phyloP scores from a whole-genome alignment of 441 rosid genomes.

The Eruca vesicaria region DNA sequence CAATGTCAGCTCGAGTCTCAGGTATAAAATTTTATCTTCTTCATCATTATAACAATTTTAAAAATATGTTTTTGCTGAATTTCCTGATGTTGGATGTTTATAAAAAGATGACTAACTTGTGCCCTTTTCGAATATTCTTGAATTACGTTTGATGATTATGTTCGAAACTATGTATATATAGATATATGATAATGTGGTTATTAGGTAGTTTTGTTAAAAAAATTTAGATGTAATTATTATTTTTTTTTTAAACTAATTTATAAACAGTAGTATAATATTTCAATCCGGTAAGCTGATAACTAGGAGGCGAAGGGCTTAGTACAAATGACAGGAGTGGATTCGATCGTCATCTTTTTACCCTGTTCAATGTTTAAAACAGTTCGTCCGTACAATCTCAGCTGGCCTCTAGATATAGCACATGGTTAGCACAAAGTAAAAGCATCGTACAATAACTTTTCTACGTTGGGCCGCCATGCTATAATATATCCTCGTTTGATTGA shows the following conservation, averaged over 20 bases:
- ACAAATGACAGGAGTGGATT: constrained; percentile 23
- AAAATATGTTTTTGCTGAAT: not conserved
- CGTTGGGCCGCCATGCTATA: constrained; percentile 12
- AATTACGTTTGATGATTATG: not conserved
- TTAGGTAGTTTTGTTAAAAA: not conserved
- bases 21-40: constrained; percentile 37
- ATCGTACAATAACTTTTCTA: not conserved
- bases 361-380: constrained; percentile 1
- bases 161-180: not conserved
- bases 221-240: not conserved
- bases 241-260: not conserved
- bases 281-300: not conserved
- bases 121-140: not conserved
- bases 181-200: not conserved
- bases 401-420: constrained; percentile 18
- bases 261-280: not conserved
- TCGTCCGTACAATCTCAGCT: constrained; percentile 14
- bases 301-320: constrained; percentile 23
- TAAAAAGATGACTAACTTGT: not conserved
- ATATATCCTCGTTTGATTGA: not conserved
- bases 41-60: not conserved
- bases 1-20: constrained; percentile 72
- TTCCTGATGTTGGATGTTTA: not conserved
- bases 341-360: not conserved
- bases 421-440: not conserved